Evolutionary conservation across 768 basidiomycete genomes (phyloP), one percentile per base, ranked within the genome.

Genomic region (Pulveroboletus sp.): DNA sequence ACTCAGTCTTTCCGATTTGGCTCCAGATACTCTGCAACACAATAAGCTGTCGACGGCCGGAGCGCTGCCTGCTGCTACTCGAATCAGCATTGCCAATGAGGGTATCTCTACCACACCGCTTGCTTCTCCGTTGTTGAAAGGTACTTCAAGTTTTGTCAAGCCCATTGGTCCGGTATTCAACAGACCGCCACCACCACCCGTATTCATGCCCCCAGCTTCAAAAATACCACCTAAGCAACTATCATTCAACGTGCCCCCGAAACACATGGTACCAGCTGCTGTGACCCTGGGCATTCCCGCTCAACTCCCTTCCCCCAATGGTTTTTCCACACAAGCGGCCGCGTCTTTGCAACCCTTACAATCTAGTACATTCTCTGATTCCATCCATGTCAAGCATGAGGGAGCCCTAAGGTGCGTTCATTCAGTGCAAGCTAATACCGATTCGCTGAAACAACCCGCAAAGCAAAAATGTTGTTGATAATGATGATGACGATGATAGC

Each of bases 1-100:
- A 29, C 65, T 85, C 41, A 82, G 83, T 58, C 51, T 86, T 22
- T 81, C 81, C 8, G 85, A 88, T 50, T 71, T 86, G n/a, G 75
- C 74, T 53, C 69, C 73, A 63, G 68, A 54, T 68, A 71, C 32
- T 60, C 71, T 38, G 67, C 52, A 32, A 11, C 19, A 2, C 2
- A 36, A 35, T 17, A 42, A 53, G 14, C 60, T 42, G 50, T 63
- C 45, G 67, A 46, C 48, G 47, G 37, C 14, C 22, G 47, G 34
- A 14, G 17, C n/a, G 31, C 49, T 47, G 12, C 56, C 59, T 32
- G 43, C 19, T 6, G 24, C 23, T n/a, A 11, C 37, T 44, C 43
- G 43, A 41, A 43, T 27, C 14, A 29, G 51, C 29, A 24, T n/a
- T 35, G 47, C 17, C 14, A 50, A 70, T 26, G 64, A 73, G 46